Evolutionary conservation across 257 asterid genomes (phyloP).

Genomic region (Catharanthus roseus): DNA sequence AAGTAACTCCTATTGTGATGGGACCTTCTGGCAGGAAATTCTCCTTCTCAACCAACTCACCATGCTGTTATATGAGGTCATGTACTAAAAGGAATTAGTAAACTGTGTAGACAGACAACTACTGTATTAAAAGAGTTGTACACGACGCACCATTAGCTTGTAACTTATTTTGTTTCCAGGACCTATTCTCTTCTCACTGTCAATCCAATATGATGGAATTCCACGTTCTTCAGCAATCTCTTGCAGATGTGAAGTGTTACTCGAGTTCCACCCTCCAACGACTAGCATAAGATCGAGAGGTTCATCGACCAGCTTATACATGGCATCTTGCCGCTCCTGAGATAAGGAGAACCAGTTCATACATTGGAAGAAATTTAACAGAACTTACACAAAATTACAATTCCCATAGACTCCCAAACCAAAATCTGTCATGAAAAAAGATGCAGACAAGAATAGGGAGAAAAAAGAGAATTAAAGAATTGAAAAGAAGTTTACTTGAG

Average conservation of each 20-base stretch:
- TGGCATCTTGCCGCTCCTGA: slow-evolving; percentile 98
- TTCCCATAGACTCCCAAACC: neutral
- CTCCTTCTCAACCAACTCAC: slow-evolving; percentile 93
- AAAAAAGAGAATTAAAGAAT: neutral
- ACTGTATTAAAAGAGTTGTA: neutral
- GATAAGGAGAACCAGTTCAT: slow-evolving; percentile 12
- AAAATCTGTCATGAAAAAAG: neutral
- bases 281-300: slow-evolving; percentile 82
- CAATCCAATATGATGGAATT: slow-evolving; percentile 96
- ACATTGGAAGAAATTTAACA: neutral
- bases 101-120: neutral
- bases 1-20: slow-evolving; percentile 79
- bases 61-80: slow-evolving; percentile 56
- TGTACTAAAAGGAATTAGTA: slow-evolving; percentile 1
- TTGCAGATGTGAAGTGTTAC: slow-evolving; percentile 97
- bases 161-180: slow-evolving; percentile 82
- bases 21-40: slow-evolving; percentile 90
- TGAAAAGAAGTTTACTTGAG: slow-evolving; percentile 62
- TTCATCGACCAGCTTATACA: slow-evolving; percentile 87
- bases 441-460: neutral
- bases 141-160: slow-evolving; percentile 67
- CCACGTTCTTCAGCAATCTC: slow-evolving; percentile 90
- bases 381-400: neutral
- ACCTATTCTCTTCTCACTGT: slow-evolving; percentile 77
- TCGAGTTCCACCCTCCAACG: slow-evolving; percentile 98